A percentile compares a stretch with the other conserved stretches of the same genome.
These are phyloP conservation scores for Saturnispora galanensis DNA, from an alignment of 805 yeast species.

Conservation along the genomic window DNA sequence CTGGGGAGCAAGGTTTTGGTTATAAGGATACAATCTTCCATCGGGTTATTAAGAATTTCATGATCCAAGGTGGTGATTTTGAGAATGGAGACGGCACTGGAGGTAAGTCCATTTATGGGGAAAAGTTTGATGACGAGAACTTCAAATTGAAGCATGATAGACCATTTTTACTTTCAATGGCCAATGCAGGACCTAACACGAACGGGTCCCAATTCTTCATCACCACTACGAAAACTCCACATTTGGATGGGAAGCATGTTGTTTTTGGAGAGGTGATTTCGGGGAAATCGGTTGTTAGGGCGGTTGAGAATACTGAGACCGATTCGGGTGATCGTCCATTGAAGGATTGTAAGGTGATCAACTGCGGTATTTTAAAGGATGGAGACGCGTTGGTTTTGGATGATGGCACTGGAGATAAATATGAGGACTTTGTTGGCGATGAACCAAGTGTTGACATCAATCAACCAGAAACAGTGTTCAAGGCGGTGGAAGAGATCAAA, in stretches of 20 bases:
- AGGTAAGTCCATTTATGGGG: conserved; percentile 77
- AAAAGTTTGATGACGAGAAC: conserved; percentile 84
- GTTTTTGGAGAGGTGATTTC: conserved; percentile 84
- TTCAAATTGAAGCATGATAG: conserved; percentile 65
- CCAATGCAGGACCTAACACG: conserved; percentile 91
- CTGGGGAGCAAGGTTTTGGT: conserved; percentile 75
- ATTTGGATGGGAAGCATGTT: conserved; percentile 90
- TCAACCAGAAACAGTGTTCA: conserved; percentile 55
- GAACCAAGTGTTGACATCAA: conserved; percentile 55
- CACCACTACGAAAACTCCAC: conserved; percentile 90
- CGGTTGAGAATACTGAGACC: conserved; percentile 63
- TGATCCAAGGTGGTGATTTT: conserved; percentile 95
- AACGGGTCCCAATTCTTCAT: conserved; percentile 95
- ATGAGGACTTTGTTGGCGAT: conserved; percentile 67
- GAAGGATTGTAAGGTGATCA: conserved; percentile 58
- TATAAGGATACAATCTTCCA: conserved; percentile 90
- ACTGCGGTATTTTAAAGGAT: conserved; percentile 67
- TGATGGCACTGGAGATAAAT: conserved; percentile 80
- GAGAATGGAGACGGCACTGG: conserved; percentile 67
- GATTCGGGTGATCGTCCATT: conserved; percentile 62
- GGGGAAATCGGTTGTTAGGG: conserved; percentile 74
- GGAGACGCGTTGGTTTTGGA: conserved; percentile 42
- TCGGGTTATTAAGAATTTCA: conserved; percentile 78
- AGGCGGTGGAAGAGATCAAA: conserved; percentile 57
- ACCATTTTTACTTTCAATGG: conserved; percentile 91